These are phyloP conservation scores for Pulveroboletus sp. DNA, from an alignment of 768 basidiomycete species.

Conservation along the genomic window DNA sequence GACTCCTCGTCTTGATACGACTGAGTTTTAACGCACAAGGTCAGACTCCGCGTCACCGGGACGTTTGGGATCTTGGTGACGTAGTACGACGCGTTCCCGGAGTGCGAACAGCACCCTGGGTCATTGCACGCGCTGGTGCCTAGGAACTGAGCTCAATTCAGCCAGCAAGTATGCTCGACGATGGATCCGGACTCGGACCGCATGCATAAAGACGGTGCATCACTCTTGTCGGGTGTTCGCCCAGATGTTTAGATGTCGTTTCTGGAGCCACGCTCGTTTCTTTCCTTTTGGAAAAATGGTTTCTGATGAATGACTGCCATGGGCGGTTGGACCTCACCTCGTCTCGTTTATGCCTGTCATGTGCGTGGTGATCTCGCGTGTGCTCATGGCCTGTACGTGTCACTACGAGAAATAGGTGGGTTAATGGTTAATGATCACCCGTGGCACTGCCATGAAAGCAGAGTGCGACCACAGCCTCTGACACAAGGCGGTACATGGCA, in stretches of 20 bases:
- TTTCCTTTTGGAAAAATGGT: no score
- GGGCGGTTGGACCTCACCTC: background rate
- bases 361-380: constrained; percentile 3
- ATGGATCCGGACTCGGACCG: background rate
- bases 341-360: constrained; percentile 1
- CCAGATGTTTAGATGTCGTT: constrained; percentile 4
- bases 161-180: constrained; percentile 13
- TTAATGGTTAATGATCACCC: background rate
- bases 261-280: background rate
- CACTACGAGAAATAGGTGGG: background rate
- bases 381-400: constrained; percentile 1
- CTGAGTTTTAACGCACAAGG: constrained; percentile 79
- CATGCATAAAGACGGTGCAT: constrained; percentile 4
- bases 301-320: constrained; percentile 1
- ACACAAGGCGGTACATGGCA: no score
- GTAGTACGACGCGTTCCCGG: constrained; percentile 70
- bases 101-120: constrained; percentile 62
- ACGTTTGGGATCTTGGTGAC: constrained; percentile 79
- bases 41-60: constrained; percentile 74
- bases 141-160: constrained; percentile 45
- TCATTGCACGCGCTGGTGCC: constrained; percentile 58
- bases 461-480: no score
- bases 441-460: background rate
- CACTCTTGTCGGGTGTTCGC: constrained; percentile 10
- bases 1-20: constrained; percentile 65